Evolutionary conservation across 345 rosid species (phyloP).

Genomic region (Populus nigra): DNA sequence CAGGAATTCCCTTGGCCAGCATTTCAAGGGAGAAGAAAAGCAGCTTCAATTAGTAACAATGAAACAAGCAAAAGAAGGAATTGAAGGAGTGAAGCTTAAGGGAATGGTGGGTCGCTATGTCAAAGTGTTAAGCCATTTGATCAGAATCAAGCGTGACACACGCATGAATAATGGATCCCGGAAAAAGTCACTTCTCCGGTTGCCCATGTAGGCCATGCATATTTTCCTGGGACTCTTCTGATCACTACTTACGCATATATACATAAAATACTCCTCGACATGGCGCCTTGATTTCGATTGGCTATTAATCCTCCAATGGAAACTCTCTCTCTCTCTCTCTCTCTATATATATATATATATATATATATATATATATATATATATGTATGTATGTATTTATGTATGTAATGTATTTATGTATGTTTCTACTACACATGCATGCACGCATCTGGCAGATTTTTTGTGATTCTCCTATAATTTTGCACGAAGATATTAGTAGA

Average conservation of each 20-base stretch:
- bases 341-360: too few species aligned
- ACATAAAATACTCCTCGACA: too few species aligned
- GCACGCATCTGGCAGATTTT: neutral
- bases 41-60: slow-evolving; percentile 45
- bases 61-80: slow-evolving; percentile 20
- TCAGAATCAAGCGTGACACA: slow-evolving; percentile 46
- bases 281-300: too few species aligned
- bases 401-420: too few species aligned
- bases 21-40: slow-evolving; percentile 44
- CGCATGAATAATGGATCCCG: slow-evolving; percentile 11
- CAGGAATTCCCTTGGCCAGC: slow-evolving; percentile 49
- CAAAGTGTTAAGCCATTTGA: slow-evolving; percentile 54
- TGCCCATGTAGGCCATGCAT: slow-evolving; percentile 16
- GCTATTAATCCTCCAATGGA: neutral
- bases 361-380: too few species aligned
- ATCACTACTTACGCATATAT: neutral
- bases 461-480: neutral
- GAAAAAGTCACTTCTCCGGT: slow-evolving; percentile 24
- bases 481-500: neutral
- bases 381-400: too few species aligned
- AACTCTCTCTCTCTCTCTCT: too few species aligned
- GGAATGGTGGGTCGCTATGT: slow-evolving; percentile 63
- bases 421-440: too few species aligned
- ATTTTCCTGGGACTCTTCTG: neutral
- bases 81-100: slow-evolving; percentile 39